Conservation (phyloP, 495 filamentous ascomycete species). For the Sordaria brevicollis region DNA sequence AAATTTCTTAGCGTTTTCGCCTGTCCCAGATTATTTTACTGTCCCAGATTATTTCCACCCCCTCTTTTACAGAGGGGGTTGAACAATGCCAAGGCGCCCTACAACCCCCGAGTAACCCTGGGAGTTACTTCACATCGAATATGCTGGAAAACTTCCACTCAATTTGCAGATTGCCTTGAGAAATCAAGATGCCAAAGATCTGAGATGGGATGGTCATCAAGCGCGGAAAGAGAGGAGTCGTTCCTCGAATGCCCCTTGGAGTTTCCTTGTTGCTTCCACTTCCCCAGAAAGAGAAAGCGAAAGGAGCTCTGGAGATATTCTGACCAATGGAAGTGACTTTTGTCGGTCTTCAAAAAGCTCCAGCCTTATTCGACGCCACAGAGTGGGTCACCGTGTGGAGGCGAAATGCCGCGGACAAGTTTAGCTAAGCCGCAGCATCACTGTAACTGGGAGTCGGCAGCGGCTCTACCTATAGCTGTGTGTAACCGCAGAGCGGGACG, state of each 20-base stretch:
- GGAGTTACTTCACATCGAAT: too few species aligned
- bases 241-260: background rate
- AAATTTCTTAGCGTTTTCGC: too few species aligned
- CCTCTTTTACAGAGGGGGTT: too few species aligned
- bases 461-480: background rate
- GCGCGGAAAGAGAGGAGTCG: background rate
- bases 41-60: too few species aligned
- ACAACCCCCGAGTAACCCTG: too few species aligned
- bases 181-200: background rate
- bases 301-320: background rate
- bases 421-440: background rate
- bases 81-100: too few species aligned
- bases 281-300: background rate
- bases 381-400: background rate
- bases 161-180: background rate
- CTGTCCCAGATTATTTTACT: too few species aligned
- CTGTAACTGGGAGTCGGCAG: background rate
- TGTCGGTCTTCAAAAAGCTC: background rate
- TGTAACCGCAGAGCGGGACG: background rate
- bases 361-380: background rate
- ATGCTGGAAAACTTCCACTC: background rate
- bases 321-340: background rate
- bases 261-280: background rate
- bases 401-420: background rate
- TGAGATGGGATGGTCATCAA: background rate